phyloP scores from a whole-genome alignment of 1,284 basidiomycete species.

The Ustilago hordei region DNA sequence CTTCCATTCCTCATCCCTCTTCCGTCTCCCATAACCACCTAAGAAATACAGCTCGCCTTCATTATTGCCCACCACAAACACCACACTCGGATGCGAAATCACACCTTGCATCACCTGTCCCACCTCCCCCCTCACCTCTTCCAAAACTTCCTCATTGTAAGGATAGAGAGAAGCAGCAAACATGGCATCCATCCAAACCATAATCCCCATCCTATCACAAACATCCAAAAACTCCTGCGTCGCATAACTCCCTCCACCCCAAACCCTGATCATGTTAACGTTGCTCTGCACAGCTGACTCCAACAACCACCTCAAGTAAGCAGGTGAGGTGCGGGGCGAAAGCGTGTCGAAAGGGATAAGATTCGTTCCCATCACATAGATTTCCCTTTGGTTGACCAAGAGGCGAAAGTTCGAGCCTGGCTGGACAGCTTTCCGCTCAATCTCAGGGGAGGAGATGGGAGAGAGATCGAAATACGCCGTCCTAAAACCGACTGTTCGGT shows the following conservation, averaged over 20 bases:
- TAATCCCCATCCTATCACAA: slow-evolving; percentile 77
- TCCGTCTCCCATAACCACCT: slow-evolving; percentile 16
- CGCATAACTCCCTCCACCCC: slow-evolving; percentile 62
- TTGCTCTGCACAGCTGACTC: slow-evolving; percentile 35
- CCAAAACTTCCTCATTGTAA: slow-evolving; percentile 73
- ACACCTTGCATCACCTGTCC: slow-evolving; percentile 75
- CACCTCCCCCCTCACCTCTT: slow-evolving; percentile 75
- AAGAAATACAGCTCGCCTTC: slow-evolving; percentile 55
- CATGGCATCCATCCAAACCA: slow-evolving; percentile 77
- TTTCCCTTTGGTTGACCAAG: slow-evolving; percentile 45
- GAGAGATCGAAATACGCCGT: slow-evolving; percentile 56
- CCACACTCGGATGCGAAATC: slow-evolving; percentile 73
- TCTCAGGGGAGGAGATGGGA: slow-evolving; percentile 26
- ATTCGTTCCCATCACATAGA: slow-evolving; percentile 58
- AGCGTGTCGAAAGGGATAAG: slow-evolving; percentile 50
- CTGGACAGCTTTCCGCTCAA: slow-evolving; percentile 20
- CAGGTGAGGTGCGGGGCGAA: slow-evolving; percentile 26
- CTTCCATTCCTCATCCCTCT: slow-evolving; percentile 30
- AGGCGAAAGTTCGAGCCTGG: slow-evolving; percentile 54
- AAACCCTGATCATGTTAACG: slow-evolving; percentile 58
- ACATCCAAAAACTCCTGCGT: slow-evolving; percentile 73
- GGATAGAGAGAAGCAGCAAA: slow-evolving; percentile 73
- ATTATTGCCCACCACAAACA: slow-evolving; percentile 52
- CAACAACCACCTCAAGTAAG: slow-evolving; percentile 47
- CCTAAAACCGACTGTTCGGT: slow-evolving; percentile 51